Conservation (phyloP, 2,329 filamentous ascomycete species). For the Xylariaceae sp. region DNA sequence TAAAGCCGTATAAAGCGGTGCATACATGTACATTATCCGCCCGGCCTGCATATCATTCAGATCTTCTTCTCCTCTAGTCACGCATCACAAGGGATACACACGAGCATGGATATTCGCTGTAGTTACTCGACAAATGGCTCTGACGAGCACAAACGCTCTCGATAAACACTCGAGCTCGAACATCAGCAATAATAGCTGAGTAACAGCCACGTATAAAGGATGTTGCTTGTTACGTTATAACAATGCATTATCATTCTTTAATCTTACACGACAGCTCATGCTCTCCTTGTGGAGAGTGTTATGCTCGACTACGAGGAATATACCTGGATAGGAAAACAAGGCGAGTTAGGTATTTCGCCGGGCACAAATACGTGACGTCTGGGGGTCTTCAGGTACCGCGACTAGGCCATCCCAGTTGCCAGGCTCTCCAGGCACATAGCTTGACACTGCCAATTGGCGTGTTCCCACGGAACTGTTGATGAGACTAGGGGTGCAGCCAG, state of each 20-base stretch:
- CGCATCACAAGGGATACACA: constrained; percentile 5
- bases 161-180: too few species aligned
- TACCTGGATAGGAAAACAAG: constrained; percentile 4
- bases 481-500: constrained; percentile 28
- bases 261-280: neutral
- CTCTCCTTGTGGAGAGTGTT: neutral
- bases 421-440: constrained; percentile 21
- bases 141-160: neutral
- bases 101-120: constrained; percentile 8
- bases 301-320: too few species aligned
- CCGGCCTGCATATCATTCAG: constrained; percentile 9
- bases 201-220: too few species aligned
- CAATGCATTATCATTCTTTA: neutral
- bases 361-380: constrained; percentile 5
- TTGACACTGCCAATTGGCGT: constrained; percentile 33
- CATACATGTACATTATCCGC: constrained; percentile 7
- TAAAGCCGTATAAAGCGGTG: neutral
- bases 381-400: constrained; percentile 25
- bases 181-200: too few species aligned
- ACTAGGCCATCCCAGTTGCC: constrained; percentile 30
- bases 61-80: constrained; percentile 8
- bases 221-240: neutral
- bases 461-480: constrained; percentile 34
- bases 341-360: neutral
- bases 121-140: constrained; percentile 3